Percentiles rank a stretch among this genome's conserved stretches.
phyloP scores from a whole-genome alignment of 2,329 filamentous ascomycete genomes.

The Fusarium sp. region DNA sequence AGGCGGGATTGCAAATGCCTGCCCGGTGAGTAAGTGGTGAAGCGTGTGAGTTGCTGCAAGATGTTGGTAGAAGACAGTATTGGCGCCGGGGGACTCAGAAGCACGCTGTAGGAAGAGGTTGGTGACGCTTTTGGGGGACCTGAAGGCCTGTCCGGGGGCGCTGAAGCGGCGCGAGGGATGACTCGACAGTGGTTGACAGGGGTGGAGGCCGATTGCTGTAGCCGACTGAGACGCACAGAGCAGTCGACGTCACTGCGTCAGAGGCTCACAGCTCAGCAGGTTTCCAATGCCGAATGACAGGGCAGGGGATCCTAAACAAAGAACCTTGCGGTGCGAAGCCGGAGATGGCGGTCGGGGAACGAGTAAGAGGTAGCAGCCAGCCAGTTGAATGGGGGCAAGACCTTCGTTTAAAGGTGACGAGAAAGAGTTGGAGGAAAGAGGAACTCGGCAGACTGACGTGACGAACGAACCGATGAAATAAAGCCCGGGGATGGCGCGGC shows the following conservation, averaged over 20 bases:
- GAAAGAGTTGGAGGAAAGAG: neutral
- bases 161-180: slow-evolving; percentile 10
- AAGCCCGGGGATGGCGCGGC: slow-evolving; percentile 23
- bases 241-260: slow-evolving; percentile 32
- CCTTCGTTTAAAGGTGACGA: neutral
- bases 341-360: slow-evolving; percentile 8
- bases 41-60: slow-evolving; percentile 10
- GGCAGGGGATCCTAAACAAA: slow-evolving; percentile 27
- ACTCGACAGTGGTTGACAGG: slow-evolving; percentile 24
- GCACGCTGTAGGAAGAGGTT: slow-evolving; percentile 9
- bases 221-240: slow-evolving; percentile 23
- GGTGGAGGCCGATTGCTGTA: slow-evolving; percentile 3
- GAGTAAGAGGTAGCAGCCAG: neutral
- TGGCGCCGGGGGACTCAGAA: neutral
- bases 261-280: slow-evolving; percentile 20
- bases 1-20: slow-evolving; percentile 41
- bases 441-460: neutral
- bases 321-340: slow-evolving; percentile 12
- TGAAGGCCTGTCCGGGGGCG: neutral
- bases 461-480: slow-evolving; percentile 14
- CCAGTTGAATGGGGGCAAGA: neutral
- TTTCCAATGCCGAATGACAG: slow-evolving; percentile 32
- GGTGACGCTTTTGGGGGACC: neutral
- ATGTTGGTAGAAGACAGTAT: slow-evolving; percentile 6
- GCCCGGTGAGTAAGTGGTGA: slow-evolving; percentile 21